phyloP scores from a whole-genome alignment of 305 asterid species.

The Fraxinus baroniana region DNA sequence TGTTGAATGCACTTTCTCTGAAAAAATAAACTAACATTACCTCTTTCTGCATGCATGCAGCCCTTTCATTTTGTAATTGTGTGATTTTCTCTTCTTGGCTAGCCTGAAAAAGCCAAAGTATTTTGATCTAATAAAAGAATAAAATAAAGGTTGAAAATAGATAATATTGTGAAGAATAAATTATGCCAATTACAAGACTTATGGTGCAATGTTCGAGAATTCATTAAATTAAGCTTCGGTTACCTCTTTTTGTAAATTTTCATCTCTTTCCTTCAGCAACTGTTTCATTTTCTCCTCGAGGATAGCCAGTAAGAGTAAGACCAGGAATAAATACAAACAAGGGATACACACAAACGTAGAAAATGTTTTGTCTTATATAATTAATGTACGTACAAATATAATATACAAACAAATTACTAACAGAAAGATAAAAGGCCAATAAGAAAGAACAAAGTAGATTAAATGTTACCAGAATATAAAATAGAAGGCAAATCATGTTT shows the following conservation, averaged over 20 bases:
- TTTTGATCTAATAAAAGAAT: not conserved
- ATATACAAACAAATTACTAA: not conserved
- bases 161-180: not conserved
- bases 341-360: not conserved
- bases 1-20: not conserved
- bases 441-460: not conserved
- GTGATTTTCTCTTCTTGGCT: conserved; percentile 28
- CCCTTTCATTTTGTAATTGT: conserved; percentile 28
- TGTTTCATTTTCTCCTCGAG: conserved; percentile 29
- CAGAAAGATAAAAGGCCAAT: not conserved
- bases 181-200: not conserved
- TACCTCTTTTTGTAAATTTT: conserved; percentile 33
- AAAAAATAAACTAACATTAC: conserved; percentile 25
- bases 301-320: conserved; percentile 20
- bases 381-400: not conserved
- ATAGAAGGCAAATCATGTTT: not conserved
- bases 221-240: not conserved
- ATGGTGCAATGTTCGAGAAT: not conserved
- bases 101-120: conserved; percentile 18
- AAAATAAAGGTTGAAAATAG: not conserved
- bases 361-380: not conserved
- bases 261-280: conserved; percentile 26
- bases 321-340: not conserved
- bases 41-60: conserved; percentile 21
- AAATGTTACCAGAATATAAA: not conserved